A percentile compares a stretch with the other conserved stretches of the same genome.
phyloP scores from a whole-genome alignment of 306 rosid genomes.

The Citrullus amarus region DNA sequence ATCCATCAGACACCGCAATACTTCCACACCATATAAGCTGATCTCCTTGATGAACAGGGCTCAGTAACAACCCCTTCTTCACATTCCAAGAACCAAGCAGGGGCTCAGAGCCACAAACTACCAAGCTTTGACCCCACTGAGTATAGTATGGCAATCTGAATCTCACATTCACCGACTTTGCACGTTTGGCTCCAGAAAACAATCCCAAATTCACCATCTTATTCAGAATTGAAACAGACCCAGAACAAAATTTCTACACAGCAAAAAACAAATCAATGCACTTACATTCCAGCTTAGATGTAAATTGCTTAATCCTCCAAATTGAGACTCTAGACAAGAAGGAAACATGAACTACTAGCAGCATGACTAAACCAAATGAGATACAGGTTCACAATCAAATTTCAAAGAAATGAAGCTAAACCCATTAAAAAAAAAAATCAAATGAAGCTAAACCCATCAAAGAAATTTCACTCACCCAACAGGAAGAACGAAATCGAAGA shows the following conservation, averaged over 20 bases:
- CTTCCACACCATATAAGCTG: constrained; percentile 80
- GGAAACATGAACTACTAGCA: background rate
- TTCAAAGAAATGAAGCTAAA: background rate
- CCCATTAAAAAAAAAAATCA: background rate
- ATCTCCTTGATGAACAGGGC: constrained; percentile 52
- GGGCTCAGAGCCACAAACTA: constrained; percentile 76
- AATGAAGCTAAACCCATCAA: too few relatives aligned
- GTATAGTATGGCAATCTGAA: constrained; percentile 75
- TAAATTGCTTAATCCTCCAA: background rate
- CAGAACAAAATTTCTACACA: constrained; percentile 13
- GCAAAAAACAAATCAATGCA: constrained; percentile 2
- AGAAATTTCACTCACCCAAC: background rate
- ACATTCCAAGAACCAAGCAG: constrained; percentile 81
- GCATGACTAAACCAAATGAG: background rate
- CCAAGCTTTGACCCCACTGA: constrained; percentile 80
- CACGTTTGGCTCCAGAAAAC: constrained; percentile 36
- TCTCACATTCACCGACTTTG: constrained; percentile 52
- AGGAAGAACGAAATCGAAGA: background rate
- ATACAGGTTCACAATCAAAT: background rate
- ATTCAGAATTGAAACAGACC: constrained; percentile 25
- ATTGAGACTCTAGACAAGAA: background rate
- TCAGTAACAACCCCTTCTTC: constrained; percentile 68
- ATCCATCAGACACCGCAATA: constrained; percentile 50
- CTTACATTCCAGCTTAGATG: background rate
- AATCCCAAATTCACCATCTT: constrained; percentile 53